Conservation (phyloP, 1,284 basidiomycete species). For the Chalciporus sp. region DNA sequence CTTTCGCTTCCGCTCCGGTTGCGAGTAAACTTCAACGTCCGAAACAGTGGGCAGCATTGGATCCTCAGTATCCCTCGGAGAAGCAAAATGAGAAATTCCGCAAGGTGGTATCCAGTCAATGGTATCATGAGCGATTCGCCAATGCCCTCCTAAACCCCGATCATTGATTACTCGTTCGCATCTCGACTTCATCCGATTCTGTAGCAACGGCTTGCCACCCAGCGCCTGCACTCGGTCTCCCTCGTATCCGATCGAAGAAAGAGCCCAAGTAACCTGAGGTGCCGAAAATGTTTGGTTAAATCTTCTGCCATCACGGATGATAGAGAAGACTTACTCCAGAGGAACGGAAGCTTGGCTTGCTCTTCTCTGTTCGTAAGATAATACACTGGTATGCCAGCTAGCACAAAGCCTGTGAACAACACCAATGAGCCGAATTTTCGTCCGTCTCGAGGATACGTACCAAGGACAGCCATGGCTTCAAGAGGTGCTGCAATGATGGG, state of each 20-base stretch:
- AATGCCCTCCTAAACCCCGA: background rate
- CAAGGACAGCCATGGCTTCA: slow-evolving; percentile 84
- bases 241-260: slow-evolving; percentile 47
- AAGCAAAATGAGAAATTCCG: background rate
- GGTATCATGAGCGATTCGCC: background rate
- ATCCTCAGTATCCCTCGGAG: background rate
- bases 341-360: slow-evolving; percentile 44
- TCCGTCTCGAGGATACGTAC: slow-evolving; percentile 45
- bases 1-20: too few relatives aligned
- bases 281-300: background rate
- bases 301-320: slow-evolving; percentile 1
- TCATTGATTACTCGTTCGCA: slow-evolving; percentile 27
- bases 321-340: slow-evolving; percentile 46
- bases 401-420: slow-evolving; percentile 56
- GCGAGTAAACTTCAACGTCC: too few relatives aligned
- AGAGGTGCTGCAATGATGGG: slow-evolving; percentile 92
- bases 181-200: slow-evolving; percentile 73
- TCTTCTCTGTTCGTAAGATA: slow-evolving; percentile 70
- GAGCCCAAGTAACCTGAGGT: slow-evolving; percentile 45
- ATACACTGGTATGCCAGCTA: slow-evolving; percentile 82
- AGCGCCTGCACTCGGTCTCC: slow-evolving; percentile 51
- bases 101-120: slow-evolving; percentile 3
- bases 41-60: too few relatives aligned
- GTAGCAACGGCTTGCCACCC: slow-evolving; percentile 79
- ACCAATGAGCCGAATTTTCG: slow-evolving; percentile 1